These are phyloP conservation scores for Pseudonitzschia multiseries DNA, from an alignment of 108 stramenopile species.

Conservation along the genomic window DNA sequence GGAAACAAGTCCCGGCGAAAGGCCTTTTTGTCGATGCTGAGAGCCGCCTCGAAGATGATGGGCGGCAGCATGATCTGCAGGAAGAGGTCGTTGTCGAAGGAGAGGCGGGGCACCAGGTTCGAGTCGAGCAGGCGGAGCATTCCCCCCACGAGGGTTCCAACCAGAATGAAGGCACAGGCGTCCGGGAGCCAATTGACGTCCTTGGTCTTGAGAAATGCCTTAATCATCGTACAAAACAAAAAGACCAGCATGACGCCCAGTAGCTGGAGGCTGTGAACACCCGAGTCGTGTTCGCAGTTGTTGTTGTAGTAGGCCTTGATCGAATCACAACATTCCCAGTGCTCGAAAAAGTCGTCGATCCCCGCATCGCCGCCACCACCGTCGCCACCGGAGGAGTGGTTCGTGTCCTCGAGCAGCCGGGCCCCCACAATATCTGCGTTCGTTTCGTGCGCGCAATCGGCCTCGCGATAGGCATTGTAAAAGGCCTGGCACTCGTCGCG, in stretches of 20 bases:
- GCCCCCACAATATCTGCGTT: background rate
- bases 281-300: slow-evolving; percentile 39
- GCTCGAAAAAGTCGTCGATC: slow-evolving; percentile 72
- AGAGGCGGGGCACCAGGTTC: slow-evolving; percentile 38
- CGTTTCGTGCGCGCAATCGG: slow-evolving; percentile 48
- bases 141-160: slow-evolving; percentile 51
- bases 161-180: slow-evolving; percentile 80
- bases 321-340: slow-evolving; percentile 64
- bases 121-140: slow-evolving; percentile 36
- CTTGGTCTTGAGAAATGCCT: slow-evolving; percentile 52
- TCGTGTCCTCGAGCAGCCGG: slow-evolving; percentile 1
- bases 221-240: slow-evolving; percentile 69
- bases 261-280: slow-evolving; percentile 51
- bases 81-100: slow-evolving; percentile 84
- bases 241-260: slow-evolving; percentile 73
- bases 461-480: slow-evolving; percentile 69
- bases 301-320: slow-evolving; percentile 57
- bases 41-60: slow-evolving; percentile 84
- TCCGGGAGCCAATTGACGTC: slow-evolving; percentile 73
- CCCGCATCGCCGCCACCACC: slow-evolving; percentile 14
- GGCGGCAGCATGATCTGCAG: slow-evolving; percentile 83
- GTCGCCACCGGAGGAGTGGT: slow-evolving; percentile 2
- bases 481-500: slow-evolving; percentile 81
- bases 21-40: slow-evolving; percentile 69
- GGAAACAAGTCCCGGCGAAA: slow-evolving; percentile 76